Evolutionary conservation across 257 asterid species (phyloP).

Genomic region (Nicotiana knightiana): DNA sequence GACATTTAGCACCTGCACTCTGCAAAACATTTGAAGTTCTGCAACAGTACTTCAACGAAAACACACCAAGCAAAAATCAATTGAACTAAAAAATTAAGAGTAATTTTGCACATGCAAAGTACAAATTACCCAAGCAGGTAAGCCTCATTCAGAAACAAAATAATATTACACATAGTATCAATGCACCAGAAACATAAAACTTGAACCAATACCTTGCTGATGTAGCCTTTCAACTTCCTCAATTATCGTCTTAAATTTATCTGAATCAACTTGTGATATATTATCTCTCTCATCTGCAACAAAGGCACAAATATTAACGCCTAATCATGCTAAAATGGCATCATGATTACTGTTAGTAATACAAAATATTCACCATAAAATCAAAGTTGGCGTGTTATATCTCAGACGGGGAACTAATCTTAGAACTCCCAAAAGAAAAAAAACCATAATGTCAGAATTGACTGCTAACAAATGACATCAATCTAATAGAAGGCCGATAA

Average conservation of each 20-base stretch:
- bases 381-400: neutral
- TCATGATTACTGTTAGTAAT: too few relatives aligned
- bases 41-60: neutral
- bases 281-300: slow-evolving; percentile 81
- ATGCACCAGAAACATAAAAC: neutral
- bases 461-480: neutral
- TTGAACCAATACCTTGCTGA: slow-evolving; percentile 52
- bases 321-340: neutral
- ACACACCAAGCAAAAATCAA: neutral
- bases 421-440: neutral
- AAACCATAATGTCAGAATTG: neutral
- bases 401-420: neutral
- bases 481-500: neutral
- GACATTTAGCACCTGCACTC: neutral
- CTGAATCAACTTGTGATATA: slow-evolving; percentile 54
- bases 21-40: neutral
- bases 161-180: neutral
- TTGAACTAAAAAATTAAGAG: neutral
- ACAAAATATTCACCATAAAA: neutral
- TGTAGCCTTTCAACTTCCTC: slow-evolving; percentile 81
- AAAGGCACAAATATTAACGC: neutral
- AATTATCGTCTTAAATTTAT: slow-evolving; percentile 56
- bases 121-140: neutral
- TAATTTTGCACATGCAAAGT: neutral
- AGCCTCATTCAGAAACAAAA: neutral